Evolutionary conservation across 2,329 filamentous ascomycete species (phyloP), one percentile per base, ranked within the genome.

Genomic region (Trichoderma afroharzianum): DNA sequence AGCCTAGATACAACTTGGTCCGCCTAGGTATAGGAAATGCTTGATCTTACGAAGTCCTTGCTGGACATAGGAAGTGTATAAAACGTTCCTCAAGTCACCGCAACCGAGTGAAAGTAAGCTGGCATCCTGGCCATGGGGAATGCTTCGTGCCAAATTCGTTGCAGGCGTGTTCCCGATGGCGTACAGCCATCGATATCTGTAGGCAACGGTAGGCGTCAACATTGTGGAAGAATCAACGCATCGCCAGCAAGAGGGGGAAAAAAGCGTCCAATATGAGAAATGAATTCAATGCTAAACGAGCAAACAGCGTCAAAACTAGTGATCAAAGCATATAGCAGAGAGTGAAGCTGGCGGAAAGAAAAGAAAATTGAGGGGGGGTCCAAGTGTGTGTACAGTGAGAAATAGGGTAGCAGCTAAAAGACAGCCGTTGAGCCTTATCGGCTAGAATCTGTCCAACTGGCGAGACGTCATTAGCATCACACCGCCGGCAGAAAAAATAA

Each of bases 111-210:
- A 81, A 18, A 91, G 81, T 6, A 90, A 78, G 61, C 83, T 78
- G 2, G 82, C 86, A 75, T 86, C 80, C n/a, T 83, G 73, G 4
- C 85, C 86, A 11, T 84, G 84, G 0, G 87, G 85, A 2, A 88
- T 74, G 39, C 81, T 78, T 63, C 82, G 79, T 0, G 84, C 84
- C 9, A 90, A 77, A 74, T 82, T 85, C 8, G 83, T 79, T 6
- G 88, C 86, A 4, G 87, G 85, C 0, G 85, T 88, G 76, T 88
- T 88, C 28, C 87, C 87, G n/a, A 85, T 79, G 1, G 86, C 84
- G 66, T 87, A 87, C 26, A 85, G 77, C 47, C 78, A 82, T 24
- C 72, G 72, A 15, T 76, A 73, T 6, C 77, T 77, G 28, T 76
- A 80, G 24, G 80, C 78, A 28, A 80, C 72, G 3, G 80, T 78